A percentile compares a stretch with the other conserved stretches of the same genome.
phyloP scores from a whole-genome alignment of 257 asterid species.

The Solanum pennellii region DNA sequence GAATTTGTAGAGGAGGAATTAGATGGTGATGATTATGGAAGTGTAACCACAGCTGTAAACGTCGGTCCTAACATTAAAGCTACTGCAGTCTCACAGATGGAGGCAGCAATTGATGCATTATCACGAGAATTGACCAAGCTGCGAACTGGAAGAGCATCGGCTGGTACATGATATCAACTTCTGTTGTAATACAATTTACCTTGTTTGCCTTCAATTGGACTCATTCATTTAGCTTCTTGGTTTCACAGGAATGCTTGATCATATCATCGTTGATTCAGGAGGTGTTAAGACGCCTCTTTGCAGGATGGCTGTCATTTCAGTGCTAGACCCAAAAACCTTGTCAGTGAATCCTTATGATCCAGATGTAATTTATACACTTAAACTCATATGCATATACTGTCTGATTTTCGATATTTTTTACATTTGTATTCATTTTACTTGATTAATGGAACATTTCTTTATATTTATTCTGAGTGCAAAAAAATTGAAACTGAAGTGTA shows the following conservation, averaged over 20 bases:
- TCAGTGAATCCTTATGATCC: slow-evolving; percentile 82
- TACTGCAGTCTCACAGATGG: slow-evolving; percentile 60
- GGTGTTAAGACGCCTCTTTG: slow-evolving; percentile 67
- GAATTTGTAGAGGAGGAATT: slow-evolving; percentile 21
- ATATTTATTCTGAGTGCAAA: not conserved
- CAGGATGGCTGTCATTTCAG: slow-evolving; percentile 90
- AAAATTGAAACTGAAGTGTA: not conserved
- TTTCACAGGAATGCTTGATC: slow-evolving; percentile 87
- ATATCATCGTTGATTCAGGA: slow-evolving; percentile 71
- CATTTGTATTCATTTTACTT: not conserved
- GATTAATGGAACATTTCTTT: not conserved
- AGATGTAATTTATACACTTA: slow-evolving; percentile 38
- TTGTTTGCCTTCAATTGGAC: not conserved
- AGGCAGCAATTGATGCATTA: slow-evolving; percentile 68
- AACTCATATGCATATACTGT: not conserved
- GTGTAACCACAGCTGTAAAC: slow-evolving; percentile 10
- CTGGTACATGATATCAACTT: slow-evolving; percentile 29
- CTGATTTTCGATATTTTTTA: not conserved
- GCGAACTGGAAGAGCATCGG: slow-evolving; percentile 88
- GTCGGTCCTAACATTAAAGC: slow-evolving; percentile 42
- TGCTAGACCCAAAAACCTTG: slow-evolving; percentile 75
- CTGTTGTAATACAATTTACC: not conserved
- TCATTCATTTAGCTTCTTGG: not conserved
- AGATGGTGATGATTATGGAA: slow-evolving; percentile 28
- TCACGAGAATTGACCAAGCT: slow-evolving; percentile 77